A percentile compares a stretch with the other conserved stretches of the same genome.
Evolutionary conservation across 306 rosid species (phyloP).

Genomic region (Bauhinia variegata): DNA sequence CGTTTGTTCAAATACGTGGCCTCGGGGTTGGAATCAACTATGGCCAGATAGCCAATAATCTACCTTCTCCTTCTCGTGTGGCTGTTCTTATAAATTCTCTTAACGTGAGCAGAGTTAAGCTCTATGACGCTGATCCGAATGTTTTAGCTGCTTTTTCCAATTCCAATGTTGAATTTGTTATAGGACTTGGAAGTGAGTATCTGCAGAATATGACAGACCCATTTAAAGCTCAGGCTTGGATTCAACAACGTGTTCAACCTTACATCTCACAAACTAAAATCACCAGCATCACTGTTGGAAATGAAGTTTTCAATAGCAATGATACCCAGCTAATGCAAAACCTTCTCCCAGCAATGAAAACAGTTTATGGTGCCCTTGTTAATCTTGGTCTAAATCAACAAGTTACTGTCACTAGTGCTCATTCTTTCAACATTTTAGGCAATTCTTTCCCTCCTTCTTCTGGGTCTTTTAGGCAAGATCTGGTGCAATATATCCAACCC

Average conservation of each 20-base stretch:
- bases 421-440: slow-evolving; percentile 58
- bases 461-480: slow-evolving; percentile 58
- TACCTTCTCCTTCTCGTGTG: slow-evolving; percentile 70
- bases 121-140: slow-evolving; percentile 89
- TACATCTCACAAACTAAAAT: slow-evolving; percentile 66
- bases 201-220: slow-evolving; percentile 60
- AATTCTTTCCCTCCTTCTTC: slow-evolving; percentile 76
- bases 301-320: slow-evolving; percentile 61
- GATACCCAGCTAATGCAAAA: slow-evolving; percentile 42
- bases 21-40: slow-evolving; percentile 77
- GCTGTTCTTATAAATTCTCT: slow-evolving; percentile 59
- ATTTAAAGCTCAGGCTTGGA: slow-evolving; percentile 67
- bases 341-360: slow-evolving; percentile 81
- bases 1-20: slow-evolving; percentile 45
- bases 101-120: slow-evolving; percentile 70
- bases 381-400: slow-evolving; percentile 60
- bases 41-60: slow-evolving; percentile 78
- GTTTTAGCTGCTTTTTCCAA: slow-evolving; percentile 72
- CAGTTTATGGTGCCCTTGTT: slow-evolving; percentile 57
- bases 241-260: slow-evolving; percentile 58
- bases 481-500: slow-evolving; percentile 60
- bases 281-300: slow-evolving; percentile 71
- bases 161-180: slow-evolving; percentile 62
- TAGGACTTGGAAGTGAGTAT: slow-evolving; percentile 75
- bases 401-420: slow-evolving; percentile 68